These are phyloP conservation scores for Penicillium mononematosum DNA, from an alignment of 495 filamentous ascomycete genomes.

Conservation along the genomic window DNA sequence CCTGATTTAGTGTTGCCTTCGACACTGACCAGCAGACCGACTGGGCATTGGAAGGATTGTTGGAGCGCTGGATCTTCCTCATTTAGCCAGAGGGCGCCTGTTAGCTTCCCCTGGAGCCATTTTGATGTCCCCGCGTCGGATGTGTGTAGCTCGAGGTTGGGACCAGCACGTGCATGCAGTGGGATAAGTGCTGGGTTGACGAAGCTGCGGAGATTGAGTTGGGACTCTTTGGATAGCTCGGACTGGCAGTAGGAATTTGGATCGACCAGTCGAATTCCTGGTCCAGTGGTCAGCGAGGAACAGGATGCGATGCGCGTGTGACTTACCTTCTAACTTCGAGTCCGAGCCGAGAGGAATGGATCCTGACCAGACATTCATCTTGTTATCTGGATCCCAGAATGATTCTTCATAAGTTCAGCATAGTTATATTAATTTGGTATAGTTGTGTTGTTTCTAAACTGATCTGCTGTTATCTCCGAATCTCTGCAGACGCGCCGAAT, in stretches of 20 bases:
- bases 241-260: conserved; percentile 39
- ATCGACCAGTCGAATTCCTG: conserved; percentile 43
- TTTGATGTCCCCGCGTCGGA: conserved; percentile 34
- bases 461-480: conserved; percentile 13
- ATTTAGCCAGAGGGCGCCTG: conserved; percentile 36
- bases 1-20: conserved; percentile 24
- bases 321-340: conserved; percentile 38
- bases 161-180: conserved; percentile 50
- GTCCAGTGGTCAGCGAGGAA: conserved; percentile 17
- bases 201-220: conserved; percentile 41
- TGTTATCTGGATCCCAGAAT: conserved; percentile 8
- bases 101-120: conserved; percentile 44
- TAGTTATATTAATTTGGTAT: not conserved
- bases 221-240: conserved; percentile 38
- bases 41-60: conserved; percentile 41
- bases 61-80: conserved; percentile 34
- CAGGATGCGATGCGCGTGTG: conserved; percentile 9
- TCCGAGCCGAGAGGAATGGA: conserved; percentile 31
- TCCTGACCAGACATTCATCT: conserved; percentile 45
- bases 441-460: not conserved
- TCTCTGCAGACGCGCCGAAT: conserved; percentile 13
- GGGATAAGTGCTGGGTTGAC: conserved; percentile 51
- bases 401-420: not conserved
- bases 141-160: conserved; percentile 48
- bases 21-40: conserved; percentile 41